Conservation (phyloP, 2,329 filamentous ascomycete species). For the Graphilbum fragrans region DNA sequence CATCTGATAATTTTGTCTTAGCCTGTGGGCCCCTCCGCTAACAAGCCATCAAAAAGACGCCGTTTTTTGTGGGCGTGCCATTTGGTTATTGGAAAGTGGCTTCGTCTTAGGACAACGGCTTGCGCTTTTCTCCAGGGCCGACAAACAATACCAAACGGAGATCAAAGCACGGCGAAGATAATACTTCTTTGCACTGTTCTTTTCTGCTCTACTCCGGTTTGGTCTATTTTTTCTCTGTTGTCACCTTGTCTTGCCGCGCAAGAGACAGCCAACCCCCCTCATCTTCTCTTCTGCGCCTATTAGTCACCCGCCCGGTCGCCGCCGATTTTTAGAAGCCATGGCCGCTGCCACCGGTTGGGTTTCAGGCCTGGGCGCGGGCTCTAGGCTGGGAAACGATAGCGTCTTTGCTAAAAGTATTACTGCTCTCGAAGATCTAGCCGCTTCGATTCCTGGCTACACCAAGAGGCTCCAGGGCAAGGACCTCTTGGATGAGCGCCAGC, state of each 20-base stretch:
- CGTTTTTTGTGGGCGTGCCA: not conserved
- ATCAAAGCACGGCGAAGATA: too few relatives aligned
- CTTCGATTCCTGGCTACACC: not conserved
- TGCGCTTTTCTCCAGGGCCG: not conserved
- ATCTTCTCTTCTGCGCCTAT: not conserved
- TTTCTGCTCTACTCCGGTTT: too few relatives aligned
- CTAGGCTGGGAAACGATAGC: not conserved
- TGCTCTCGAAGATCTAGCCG: constrained; percentile 7
- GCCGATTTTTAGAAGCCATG: not conserved
- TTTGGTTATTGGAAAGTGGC: not conserved
- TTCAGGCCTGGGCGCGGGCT: constrained; percentile 7
- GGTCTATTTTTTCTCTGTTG: too few relatives aligned
- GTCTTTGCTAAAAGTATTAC: constrained; percentile 1
- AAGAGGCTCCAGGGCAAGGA: constrained; percentile 59
- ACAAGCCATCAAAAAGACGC: not conserved
- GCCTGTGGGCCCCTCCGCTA: not conserved
- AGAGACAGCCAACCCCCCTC: too few relatives aligned
- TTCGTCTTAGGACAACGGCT: not conserved
- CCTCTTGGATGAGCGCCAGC: constrained; percentile 69
- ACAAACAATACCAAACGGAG: too few relatives aligned
- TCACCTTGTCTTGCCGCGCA: too few relatives aligned
- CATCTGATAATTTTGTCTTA: not conserved
- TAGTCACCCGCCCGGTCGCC: not conserved
- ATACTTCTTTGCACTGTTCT: too few relatives aligned
- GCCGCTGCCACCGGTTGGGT: constrained; percentile 7